Base-by-base conservation (phyloP, 202 grass and related monocot genomes). In the Dendrocalamus latiflorus region DNA sequence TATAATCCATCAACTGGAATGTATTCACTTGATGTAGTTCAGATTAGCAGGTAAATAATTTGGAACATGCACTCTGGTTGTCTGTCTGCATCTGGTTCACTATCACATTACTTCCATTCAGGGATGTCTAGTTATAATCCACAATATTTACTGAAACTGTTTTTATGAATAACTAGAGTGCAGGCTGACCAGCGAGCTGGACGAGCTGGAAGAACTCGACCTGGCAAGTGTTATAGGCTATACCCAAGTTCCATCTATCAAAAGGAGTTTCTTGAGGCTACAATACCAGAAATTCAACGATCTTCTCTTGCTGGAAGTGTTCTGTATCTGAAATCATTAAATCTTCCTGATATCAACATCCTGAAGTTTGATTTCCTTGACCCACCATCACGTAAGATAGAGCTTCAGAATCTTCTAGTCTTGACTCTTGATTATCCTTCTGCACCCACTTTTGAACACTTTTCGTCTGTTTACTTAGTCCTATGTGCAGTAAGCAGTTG, bases 341-440 rank as follows among this genome's bases (percentile, higher is more conserved):
- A 94, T 88, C 88, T 98, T 76, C 85, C 89, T 42, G 95, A 98
- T 45, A 98, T 98, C 33, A 80, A 98, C 86, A 93, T 98, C 44
- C 72, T 98, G 76, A 91, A 90, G 83, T 98, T 98, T 86, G 95
- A 94, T 94, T 98, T 98, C 70, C 92, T 98, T 51, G 95, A 98
- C 89, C 88, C 95, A 48, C 92, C 95, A 82, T 98, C 95, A 86
- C 95, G 95, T 98, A 98, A 94, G 94, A 87, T 42, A 62, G 84
- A 85, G 22, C 47, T 76, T 81, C 28, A 82, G 55, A 76, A 45
- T 85, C 37, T 63, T 81, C 44, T 64, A 57, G 28, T 70, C 66
- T 69, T 69, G 16, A 68, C 76, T 70, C 66, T 69, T 69, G 16
- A 68, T 81, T 82, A 61, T 83, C 49, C 43, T 75, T 79, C 14